Conservation (phyloP, 306 rosid genomes). For the Sicyos baderoa region DNA sequence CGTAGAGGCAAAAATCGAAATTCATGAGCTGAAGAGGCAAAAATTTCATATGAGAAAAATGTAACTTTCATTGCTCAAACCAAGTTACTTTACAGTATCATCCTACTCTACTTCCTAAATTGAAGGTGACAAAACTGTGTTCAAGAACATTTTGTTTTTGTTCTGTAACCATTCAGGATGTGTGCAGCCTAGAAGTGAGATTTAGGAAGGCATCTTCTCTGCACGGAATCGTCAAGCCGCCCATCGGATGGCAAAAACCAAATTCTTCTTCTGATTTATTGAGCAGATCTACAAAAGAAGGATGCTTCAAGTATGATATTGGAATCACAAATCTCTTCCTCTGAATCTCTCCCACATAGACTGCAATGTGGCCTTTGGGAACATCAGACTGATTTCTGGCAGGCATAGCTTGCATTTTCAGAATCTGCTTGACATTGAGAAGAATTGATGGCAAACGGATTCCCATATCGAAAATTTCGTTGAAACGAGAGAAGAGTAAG, state of each 20-base stretch:
- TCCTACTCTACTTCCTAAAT: conserved; percentile 7
- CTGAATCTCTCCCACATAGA: conserved; percentile 42
- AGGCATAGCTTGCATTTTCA: conserved; percentile 2
- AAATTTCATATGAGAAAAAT: not conserved
- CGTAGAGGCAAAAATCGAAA: not conserved
- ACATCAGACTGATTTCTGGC: conserved; percentile 22
- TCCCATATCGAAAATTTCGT: no score
- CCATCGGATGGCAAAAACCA: conserved; percentile 48
- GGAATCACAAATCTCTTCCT: conserved; percentile 41
- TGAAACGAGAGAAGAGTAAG: no score
- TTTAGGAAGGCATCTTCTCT: conserved; percentile 34
- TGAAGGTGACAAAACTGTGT: not conserved
- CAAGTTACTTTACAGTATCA: not conserved
- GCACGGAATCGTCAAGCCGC: no score
- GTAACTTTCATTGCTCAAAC: not conserved
- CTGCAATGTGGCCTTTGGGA: conserved; percentile 46
- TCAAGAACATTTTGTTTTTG: not conserved
- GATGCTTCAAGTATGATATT: conserved; percentile 32
- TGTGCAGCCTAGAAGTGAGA: conserved; percentile 25
- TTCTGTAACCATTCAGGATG: not conserved
- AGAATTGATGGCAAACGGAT: no score
- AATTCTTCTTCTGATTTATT: conserved; percentile 41
- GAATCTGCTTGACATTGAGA: not conserved
- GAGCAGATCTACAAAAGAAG: conserved; percentile 35
- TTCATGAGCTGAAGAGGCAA: no score